Evolutionary conservation across 306 rosid species (phyloP), one percentile per base, ranked within the genome.

Genomic region (Lablab purpureus): DNA sequence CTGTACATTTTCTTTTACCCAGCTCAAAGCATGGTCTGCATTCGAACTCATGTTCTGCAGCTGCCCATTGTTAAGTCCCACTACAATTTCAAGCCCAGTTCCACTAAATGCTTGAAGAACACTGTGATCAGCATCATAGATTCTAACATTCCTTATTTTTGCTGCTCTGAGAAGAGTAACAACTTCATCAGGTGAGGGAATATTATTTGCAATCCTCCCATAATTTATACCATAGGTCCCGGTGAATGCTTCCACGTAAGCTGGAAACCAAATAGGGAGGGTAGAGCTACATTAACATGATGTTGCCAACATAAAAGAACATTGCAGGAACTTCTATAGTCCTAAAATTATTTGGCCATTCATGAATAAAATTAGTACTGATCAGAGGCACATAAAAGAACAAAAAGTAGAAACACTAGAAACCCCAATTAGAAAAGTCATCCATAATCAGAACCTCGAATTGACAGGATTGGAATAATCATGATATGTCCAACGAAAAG

Each of bases 221-320:
- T 94, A 94, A 85, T 94, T 94, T 76, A 92, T 92, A 67, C 97
- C 99, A 65, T 95, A 95, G 0, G 97, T 89, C 73, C 98, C 99
- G 0, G 97, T 90, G 81, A 89, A 93, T n/a, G 97, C 94, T 85
- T 89, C 88, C 78, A 84, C 92, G 3, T 84, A 84, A 14, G 60
- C 94, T 92, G 88, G 21, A 83, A 81, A 75, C 60, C 81, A 66
- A 46, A 81, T 23, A 52, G 50, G 22, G 80, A 85, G 37, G 30
- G 46, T 76, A 82, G 28, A 83, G 45, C 49, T 60, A 22, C 81
- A 64, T 78, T 65, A 88, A 67, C 85, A 81, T 76, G 74, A 74
- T 45, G 41, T 14, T 21, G 49, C 46, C 27, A 41, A 55, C 59
- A 73, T 19, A 68, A 79, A 71, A 22, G 40, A 2, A 71, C 77